Percentiles rank a stretch among this genome's conserved stretches.
These are phyloP conservation scores for Aureobasidium musti DNA, from an alignment of 2,329 filamentous ascomycete species.

Conservation along the genomic window DNA sequence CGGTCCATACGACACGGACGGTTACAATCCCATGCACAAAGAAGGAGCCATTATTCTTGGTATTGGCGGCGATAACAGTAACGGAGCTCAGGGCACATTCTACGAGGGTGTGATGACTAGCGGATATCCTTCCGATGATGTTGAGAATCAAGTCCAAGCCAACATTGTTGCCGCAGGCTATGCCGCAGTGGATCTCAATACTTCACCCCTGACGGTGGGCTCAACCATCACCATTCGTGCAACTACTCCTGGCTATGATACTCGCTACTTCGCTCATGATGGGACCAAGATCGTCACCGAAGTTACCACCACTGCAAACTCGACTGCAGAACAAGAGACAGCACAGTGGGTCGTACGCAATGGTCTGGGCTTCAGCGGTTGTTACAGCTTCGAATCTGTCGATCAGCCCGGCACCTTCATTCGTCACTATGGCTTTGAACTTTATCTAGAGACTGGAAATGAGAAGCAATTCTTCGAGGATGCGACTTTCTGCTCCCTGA, in stretches of 20 bases:
- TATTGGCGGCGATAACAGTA: conserved; percentile 67
- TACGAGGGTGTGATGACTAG: conserved; percentile 65
- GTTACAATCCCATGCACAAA: conserved; percentile 64
- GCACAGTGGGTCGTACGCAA: background rate
- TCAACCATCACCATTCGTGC: background rate
- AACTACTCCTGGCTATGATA: background rate
- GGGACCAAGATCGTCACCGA: background rate
- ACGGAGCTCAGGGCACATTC: conserved; percentile 58
- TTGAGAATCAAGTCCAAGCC: conserved; percentile 53
- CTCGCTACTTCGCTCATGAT: background rate
- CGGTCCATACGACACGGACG: conserved; percentile 56
- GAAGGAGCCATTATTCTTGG: conserved; percentile 67
- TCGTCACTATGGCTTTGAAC: background rate
- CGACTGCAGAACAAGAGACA: background rate
- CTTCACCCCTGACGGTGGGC: background rate
- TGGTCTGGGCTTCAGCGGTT: background rate
- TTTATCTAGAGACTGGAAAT: background rate
- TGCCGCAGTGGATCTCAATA: background rate
- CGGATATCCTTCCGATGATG: conserved; percentile 61
- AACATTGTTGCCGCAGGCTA: conserved; percentile 59
- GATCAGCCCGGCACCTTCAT: background rate
- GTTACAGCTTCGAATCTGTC: background rate
- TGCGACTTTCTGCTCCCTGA: background rate
- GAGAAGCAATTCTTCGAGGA: background rate
- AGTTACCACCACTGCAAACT: background rate